phyloP scores from a whole-genome alignment of 345 rosid genomes.

The Excoecaria cochinchinensis region DNA sequence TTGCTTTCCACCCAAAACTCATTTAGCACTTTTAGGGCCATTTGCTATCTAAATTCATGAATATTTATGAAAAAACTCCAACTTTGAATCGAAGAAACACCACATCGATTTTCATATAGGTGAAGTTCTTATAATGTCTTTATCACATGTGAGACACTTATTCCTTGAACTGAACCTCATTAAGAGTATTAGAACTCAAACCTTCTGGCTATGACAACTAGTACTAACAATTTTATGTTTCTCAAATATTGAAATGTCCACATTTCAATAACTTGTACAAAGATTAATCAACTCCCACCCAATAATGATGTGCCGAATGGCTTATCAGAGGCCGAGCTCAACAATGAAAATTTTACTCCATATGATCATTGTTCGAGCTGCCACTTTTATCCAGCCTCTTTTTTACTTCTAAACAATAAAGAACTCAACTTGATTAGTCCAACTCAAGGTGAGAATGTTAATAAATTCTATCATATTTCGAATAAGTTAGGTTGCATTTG shows the following conservation, averaged over 20 bases:
- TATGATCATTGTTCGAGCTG: too few species aligned
- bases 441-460: too few species aligned
- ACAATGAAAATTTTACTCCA: too few species aligned
- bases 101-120: background rate
- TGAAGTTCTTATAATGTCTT: background rate
- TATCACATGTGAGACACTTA: background rate
- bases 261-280: background rate
- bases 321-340: too few species aligned
- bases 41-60: background rate
- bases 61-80: background rate
- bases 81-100: background rate
- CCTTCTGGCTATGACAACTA: background rate
- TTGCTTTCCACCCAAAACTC: background rate
- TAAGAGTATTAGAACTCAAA: background rate
- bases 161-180: background rate
- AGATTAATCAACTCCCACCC: too few species aligned
- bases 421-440: too few species aligned
- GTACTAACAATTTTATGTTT: background rate
- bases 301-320: too few species aligned
- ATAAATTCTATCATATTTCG: too few species aligned
- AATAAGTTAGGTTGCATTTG: too few species aligned
- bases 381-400: too few species aligned
- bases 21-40: background rate
- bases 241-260: background rate
- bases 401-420: too few species aligned